Conservation (phyloP, 2,329 filamentous ascomycete species). For the Aspergillus uvarum region DNA sequence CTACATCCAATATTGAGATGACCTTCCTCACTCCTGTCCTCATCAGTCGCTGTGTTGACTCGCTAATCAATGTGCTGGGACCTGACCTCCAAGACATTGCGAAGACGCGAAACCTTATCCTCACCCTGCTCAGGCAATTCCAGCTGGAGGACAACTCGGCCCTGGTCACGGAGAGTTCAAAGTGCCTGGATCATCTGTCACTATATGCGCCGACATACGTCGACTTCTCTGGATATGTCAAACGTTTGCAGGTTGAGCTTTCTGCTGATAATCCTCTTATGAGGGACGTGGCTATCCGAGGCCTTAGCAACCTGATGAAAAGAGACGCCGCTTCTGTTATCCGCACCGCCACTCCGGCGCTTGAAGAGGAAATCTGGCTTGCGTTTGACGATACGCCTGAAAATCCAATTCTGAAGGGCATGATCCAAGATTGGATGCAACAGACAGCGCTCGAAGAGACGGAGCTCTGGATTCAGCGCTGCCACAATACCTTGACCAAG, state of each 20-base stretch:
- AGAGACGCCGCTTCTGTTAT: constrained; percentile 82
- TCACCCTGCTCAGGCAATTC: constrained; percentile 82
- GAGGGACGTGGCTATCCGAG: constrained; percentile 78
- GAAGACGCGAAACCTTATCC: constrained; percentile 87
- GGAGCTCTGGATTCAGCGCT: constrained; percentile 80
- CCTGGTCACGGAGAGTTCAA: constrained; percentile 73
- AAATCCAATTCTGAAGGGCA: constrained; percentile 78
- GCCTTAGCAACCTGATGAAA: constrained; percentile 93
- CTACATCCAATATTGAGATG: constrained; percentile 87
- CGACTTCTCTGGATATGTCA: constrained; percentile 80
- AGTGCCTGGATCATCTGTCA: constrained; percentile 85
- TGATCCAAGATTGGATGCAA: constrained; percentile 88
- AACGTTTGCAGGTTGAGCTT: constrained; percentile 74
- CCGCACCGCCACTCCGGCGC: constrained; percentile 68
- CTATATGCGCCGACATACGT: constrained; percentile 88
- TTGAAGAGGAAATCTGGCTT: constrained; percentile 92
- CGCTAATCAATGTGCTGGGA: constrained; percentile 93
- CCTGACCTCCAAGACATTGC: constrained; percentile 90
- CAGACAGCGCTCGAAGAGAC: constrained; percentile 83
- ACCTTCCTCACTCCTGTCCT: constrained; percentile 79
- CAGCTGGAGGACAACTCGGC: constrained; percentile 69
- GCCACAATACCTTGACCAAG: constrained; percentile 85
- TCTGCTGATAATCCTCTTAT: constrained; percentile 68
- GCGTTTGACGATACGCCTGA: constrained; percentile 74
- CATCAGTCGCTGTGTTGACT: constrained; percentile 84